Percentiles rank a stretch among this genome's conserved stretches.
These are phyloP conservation scores for Globisporangium recalcitrans DNA, from an alignment of 352 stramenopile genomes.

Conservation along the genomic window DNA sequence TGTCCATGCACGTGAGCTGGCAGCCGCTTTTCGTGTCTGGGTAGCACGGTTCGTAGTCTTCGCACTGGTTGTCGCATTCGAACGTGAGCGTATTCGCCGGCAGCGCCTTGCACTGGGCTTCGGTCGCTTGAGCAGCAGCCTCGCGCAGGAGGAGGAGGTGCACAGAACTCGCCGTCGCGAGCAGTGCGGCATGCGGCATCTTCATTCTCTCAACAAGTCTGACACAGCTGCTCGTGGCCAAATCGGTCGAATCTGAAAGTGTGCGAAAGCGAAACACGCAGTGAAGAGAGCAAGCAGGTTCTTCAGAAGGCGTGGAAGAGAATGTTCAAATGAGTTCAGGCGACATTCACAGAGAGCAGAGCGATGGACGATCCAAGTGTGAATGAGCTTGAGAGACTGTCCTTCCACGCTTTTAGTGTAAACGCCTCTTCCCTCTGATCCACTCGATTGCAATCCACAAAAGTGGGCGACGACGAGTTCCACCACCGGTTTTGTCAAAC, in stretches of 20 bases:
- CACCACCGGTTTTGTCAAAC: too few relatives aligned
- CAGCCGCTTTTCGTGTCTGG: not conserved
- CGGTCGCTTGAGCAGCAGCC: not conserved
- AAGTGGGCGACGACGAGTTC: too few relatives aligned
- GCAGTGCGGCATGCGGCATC: not conserved
- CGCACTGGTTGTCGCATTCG: constrained; percentile 3
- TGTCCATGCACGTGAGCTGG: not conserved
- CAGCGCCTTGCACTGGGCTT: not conserved
- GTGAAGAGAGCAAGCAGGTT: too few relatives aligned
- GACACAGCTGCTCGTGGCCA: not conserved
- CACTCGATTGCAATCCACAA: too few relatives aligned
- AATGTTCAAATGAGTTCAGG: too few relatives aligned
- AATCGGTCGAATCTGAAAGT: not conserved
- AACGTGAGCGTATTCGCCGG: constrained; percentile 4
- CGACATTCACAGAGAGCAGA: too few relatives aligned
- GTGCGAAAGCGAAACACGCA: too few relatives aligned
- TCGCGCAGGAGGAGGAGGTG: not conserved
- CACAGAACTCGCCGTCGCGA: not conserved
- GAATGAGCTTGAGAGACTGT: too few relatives aligned
- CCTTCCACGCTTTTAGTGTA: too few relatives aligned
- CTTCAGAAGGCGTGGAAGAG: too few relatives aligned
- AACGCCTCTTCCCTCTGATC: too few relatives aligned
- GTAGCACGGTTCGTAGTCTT: not conserved
- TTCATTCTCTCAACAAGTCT: not conserved
- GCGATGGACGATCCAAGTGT: too few relatives aligned